Evolutionary conservation across 306 rosid genomes (phyloP), one percentile per base, ranked within the genome.

Genomic region (Elaeagnus macrophylla): DNA sequence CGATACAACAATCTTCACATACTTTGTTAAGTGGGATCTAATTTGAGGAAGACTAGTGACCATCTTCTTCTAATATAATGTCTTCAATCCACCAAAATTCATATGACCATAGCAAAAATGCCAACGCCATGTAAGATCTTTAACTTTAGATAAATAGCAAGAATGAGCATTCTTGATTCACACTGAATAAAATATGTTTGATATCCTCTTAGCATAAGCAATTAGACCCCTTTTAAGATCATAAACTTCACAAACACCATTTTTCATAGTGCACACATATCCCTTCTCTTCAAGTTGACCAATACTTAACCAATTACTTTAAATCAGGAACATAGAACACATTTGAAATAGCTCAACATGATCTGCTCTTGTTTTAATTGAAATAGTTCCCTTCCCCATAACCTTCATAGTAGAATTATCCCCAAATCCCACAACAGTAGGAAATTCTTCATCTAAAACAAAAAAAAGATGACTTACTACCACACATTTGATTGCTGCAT

Each of bases 371-470:
- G 39, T 57, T 17, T 10, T 39, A 0, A 57, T 57, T 41, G 18
- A 18, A 57, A 57, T 57, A 42, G 7, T 49, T 15, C 61, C 0
- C 8, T 41, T 57, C 17, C 61, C 39, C 61, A 19, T 57, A 7
- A 57, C 38, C 9, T 19, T 39, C 37, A 57, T 10, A 6, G 39
- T 57, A 11, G 49, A 57, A 9, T 12, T 37, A 41, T 57, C 50
- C 17, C 51, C 12, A 42, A 19, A 41, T 9, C 38, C 9, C 16
- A 57, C 36, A 54, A 6, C 6, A 9, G n/a, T 36, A 14, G 3
- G 13, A 0, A 12, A 53, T 10, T 6, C 9, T 55, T 55, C 48
- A 55, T 16, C 12, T 43, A 56, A 17, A 19, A 19, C 56, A 20
- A 20, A 20, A 20, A 20, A 20, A 20, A 20, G 32, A 20, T 20